Evolutionary conservation across 2,329 filamentous ascomycete genomes (phyloP), one percentile per base, ranked within the genome.

Genomic region (Pseudomassariella vexata): DNA sequence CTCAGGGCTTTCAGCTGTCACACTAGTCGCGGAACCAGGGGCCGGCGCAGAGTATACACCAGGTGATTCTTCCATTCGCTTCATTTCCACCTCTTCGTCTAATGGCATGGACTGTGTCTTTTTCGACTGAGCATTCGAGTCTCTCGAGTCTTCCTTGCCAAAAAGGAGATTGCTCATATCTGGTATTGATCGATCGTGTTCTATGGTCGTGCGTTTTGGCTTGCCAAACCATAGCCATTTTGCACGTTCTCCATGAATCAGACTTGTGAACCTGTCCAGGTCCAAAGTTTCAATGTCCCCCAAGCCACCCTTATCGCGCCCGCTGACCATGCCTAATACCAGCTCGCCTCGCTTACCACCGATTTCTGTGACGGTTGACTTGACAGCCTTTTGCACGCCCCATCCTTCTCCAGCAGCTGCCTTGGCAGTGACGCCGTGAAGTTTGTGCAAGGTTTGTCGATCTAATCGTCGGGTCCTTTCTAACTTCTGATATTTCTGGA

Each of bases 171-270:
- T 62, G 15, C 53, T 50, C 35, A 66, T 52, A 11, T 75, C 69
- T 9, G 66, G 57, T 9, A 62, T 52, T 3, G 65, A 59, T 28
- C 60, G 63, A 5, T 70, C 66, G 28, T 62, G 59, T 7, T 70
- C 65, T 3, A 58, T 48, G 2, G 56, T 55, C 3, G 63, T 72
- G 50, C 90, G 87, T 39, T 82, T 78, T 22, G 85, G 75, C 55
- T 95, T 96, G 11, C 90, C 92, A 39, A 85, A 73, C 92, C 92
- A 98, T 2, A 98, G 69, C 87, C 89, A 96, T 56, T 94, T 95
- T 11, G 85, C 72, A 35, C 85, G 76, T 53, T 92, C 85, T 20
- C 92, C 90, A 39, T 80, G 82, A 1, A 83, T 76, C 17, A 94
- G 67, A 37, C 78, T 78, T 29, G 86, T 73, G 44, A 96, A 94